Evolutionary conservation across 352 stramenopile genomes (phyloP).

Genomic region (Phytophthora boehmeriae): DNA sequence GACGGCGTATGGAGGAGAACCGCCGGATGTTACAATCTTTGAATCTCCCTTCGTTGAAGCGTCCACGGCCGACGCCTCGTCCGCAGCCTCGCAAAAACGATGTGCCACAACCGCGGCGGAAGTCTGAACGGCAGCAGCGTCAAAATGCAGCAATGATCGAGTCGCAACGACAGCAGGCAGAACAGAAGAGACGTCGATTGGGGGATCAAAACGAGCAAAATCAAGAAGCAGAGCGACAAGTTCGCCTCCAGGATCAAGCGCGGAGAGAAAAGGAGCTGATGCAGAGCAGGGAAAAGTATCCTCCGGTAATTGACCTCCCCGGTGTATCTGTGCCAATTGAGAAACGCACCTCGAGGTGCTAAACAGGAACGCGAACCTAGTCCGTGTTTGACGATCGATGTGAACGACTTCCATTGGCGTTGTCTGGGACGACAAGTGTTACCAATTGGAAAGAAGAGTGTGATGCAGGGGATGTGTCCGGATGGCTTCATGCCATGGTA

Average conservation of each 20-base stretch:
- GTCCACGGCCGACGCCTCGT: neutral
- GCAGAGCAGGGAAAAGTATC: neutral
- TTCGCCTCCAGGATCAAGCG: too few species aligned
- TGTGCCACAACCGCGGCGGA: neutral
- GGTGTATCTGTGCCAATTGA: neutral
- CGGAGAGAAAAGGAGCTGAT: too few species aligned
- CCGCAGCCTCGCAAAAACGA: conserved; percentile 5
- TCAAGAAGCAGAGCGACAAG: too few species aligned
- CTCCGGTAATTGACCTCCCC: neutral
- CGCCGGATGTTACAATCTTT: conserved; percentile 17
- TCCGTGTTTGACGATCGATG: conserved; percentile 32
- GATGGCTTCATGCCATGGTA: conserved; percentile 24
- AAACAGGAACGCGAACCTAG: neutral
- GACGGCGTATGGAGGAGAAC: conserved; percentile 29
- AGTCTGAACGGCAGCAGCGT: too few species aligned
- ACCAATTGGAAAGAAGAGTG: conserved; percentile 39
- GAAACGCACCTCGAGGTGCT: neutral
- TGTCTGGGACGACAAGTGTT: conserved; percentile 50
- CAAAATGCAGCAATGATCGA: too few species aligned
- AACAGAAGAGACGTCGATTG: too few species aligned
- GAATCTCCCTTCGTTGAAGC: conserved; percentile 12
- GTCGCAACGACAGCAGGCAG: too few species aligned
- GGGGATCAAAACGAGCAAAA: too few species aligned
- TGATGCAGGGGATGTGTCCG: conserved; percentile 46
- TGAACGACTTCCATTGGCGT: conserved; percentile 37